Evolutionary conservation across 495 filamentous ascomycete species (phyloP).

Genomic region (Polyplosphaeria fusca): DNA sequence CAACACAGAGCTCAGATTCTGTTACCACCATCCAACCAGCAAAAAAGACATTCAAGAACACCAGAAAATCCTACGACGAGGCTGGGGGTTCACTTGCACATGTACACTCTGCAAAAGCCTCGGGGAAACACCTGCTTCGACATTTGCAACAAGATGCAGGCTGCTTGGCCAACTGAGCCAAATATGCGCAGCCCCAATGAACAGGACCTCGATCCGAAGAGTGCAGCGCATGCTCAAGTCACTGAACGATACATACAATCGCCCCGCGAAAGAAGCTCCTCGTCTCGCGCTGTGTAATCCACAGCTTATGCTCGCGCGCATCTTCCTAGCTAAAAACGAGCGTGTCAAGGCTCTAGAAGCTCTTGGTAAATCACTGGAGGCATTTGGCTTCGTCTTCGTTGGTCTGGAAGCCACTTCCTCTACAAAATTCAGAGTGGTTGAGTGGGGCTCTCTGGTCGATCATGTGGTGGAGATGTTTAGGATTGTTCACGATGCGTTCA

Average conservation of each 20-base stretch:
- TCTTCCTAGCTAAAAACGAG: background rate
- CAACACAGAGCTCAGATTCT: slow-evolving; percentile 10
- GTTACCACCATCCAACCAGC: background rate
- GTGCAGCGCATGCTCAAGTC: slow-evolving; percentile 6
- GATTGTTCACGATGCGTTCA: slow-evolving; percentile 4
- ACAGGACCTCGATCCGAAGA: background rate
- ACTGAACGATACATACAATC: slow-evolving; percentile 2
- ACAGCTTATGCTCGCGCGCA: slow-evolving; percentile 1
- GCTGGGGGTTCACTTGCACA: slow-evolving; percentile 3
- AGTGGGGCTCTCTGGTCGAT: slow-evolving; percentile 8
- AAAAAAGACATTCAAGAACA: background rate
- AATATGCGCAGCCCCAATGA: background rate
- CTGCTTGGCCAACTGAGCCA: background rate
- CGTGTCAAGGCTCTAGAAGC: background rate
- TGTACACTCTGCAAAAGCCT: background rate
- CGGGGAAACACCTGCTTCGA: slow-evolving; percentile 1
- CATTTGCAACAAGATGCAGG: background rate
- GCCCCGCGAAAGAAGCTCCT: slow-evolving; percentile 4
- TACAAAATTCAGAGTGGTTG: slow-evolving; percentile 1
- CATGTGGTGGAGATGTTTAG: slow-evolving; percentile 9
- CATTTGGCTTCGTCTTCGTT: slow-evolving; percentile 10
- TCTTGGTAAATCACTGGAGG: slow-evolving; percentile 1
- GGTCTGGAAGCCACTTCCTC: slow-evolving; percentile 4
- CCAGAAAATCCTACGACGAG: background rate
- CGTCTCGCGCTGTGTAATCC: slow-evolving; percentile 9